Evolutionary conservation across 2,329 filamentous ascomycete genomes (phyloP), one percentile per base, ranked within the genome.

Genomic region (Helicocarpus griseus): DNA sequence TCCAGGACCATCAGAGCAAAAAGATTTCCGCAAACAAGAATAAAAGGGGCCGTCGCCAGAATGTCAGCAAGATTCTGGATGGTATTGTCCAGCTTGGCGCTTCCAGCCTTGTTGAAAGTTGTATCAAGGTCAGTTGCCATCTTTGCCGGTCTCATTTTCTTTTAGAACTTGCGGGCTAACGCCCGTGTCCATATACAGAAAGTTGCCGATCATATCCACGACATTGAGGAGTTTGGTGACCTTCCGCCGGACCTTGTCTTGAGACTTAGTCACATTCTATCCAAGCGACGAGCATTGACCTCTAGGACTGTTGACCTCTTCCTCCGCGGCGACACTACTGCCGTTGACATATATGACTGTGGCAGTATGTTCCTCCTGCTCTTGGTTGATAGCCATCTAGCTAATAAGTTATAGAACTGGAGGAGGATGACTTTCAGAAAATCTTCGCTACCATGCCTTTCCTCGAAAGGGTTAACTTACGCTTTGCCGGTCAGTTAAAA

Each of bases 401-500:
- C 54, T 62, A 26, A 58, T 21, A 33, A 4, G 57, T 75, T 38
- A 73, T 74, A 58, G 83, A 83, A 58, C 77, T 97, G 9, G 78
- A 80, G 46, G 78, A 80, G 2, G 80, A 89, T 57, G 89, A 97
- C 61, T 89, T 86, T 57, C 78, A 87, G 45, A 80, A 83, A 57
- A 87, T 95, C 39, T 89, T 96, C 56, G 85, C 89, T 48, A 77
- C 82, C 2, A 83, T 86, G 52, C 82, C 87, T 0, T 76, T 75
- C 5, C 72, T 95, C 50, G 81, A 81, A 60, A 78, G 77, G 40
- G 75, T 96, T 52, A 86, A 89, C 57, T 72, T 95, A 9, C 82
- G 86, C 46, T 91, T 90, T 61, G 88, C 85, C n/a, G 87, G 93
- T 47, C 90, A 95, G 63, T 85, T 96, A 75, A 95, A 95, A 68